These are phyloP conservation scores for Chrysoporthe deuterocubensis DNA, from an alignment of 2,329 filamentous ascomycete genomes.

Conservation along the genomic window DNA sequence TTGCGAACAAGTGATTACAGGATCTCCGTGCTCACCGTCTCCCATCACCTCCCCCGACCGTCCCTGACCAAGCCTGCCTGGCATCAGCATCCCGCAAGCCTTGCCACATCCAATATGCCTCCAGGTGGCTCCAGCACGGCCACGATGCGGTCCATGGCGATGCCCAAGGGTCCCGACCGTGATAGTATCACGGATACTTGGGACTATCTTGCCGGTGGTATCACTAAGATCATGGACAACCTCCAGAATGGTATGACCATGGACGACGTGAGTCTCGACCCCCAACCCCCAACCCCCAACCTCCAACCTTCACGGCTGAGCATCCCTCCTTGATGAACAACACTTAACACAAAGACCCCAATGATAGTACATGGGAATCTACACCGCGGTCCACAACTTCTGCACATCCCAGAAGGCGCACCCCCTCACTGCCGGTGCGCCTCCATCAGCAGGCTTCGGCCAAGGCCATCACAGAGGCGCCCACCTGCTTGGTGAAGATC, in stretches of 20 bases:
- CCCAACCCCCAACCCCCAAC: slow-evolving; percentile 4
- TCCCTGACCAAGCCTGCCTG: slow-evolving; percentile 18
- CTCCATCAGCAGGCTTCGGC: slow-evolving; percentile 52
- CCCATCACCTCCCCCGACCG: slow-evolving; percentile 18
- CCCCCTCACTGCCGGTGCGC: slow-evolving; percentile 44
- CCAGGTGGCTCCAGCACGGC: slow-evolving; percentile 26
- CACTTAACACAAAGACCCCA: slow-evolving; percentile 17
- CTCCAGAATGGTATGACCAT: slow-evolving; percentile 93
- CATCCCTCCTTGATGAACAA: slow-evolving; percentile 22
- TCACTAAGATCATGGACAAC: slow-evolving; percentile 91
- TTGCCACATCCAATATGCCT: slow-evolving; percentile 35
- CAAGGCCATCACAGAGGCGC: slow-evolving; percentile 48
- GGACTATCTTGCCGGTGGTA: slow-evolving; percentile 85
- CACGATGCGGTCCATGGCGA: slow-evolving; percentile 43
- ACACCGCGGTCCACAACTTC: slow-evolving; percentile 98
- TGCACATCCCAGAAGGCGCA: slow-evolving; percentile 93
- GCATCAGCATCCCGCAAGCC: slow-evolving; percentile 17
- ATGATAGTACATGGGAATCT: slow-evolving; percentile 87
- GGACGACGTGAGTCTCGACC: slow-evolving; percentile 66
- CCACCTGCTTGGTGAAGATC: slow-evolving; percentile 91
- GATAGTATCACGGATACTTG: slow-evolving; percentile 66
- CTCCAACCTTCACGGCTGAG: slow-evolving; percentile 13
- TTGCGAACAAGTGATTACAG: background rate
- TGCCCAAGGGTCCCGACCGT: slow-evolving; percentile 63
- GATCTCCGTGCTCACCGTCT: background rate